Evolutionary conservation across 768 basidiomycete species (phyloP), one percentile per base, ranked within the genome.

Genomic region (Paxillus rubicundulus): DNA sequence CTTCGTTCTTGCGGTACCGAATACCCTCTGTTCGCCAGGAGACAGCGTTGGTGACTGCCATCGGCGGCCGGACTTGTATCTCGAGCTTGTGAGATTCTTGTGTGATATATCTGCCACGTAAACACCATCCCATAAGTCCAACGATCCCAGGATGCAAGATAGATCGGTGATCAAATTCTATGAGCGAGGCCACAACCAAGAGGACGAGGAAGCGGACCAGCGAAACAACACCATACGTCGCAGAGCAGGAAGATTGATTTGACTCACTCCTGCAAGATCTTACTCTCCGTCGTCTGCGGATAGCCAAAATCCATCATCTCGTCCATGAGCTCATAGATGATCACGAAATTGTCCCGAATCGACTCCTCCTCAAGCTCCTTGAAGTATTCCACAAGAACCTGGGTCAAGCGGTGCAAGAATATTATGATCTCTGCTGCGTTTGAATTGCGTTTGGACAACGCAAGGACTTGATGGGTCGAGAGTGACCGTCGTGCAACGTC

Each of bases 231-330:
- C 14, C 32, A 32, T 18, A 20, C 3, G n/a, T 46, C 33, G 12
- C 5, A 46, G 16, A 16, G 17, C 27, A 10, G 32, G 28, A 27
- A 13, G 45, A 3, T 14, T 12, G 5, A 14, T 33, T 33, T 14
- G 27, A 75, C 85, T 63, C 57, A 92, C 87, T 98, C 96, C 73
- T 98, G 96, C 47, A 98, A 72, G 61, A 98, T 99, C 79, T 99
- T 98, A 80, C 91, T 93, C 75, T 99, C 97, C 14, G 97, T 98
- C 38, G 96, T 99, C 71, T 98, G 97, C 0, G 97, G 96, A 68
- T 88, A 98, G 8, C 97, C 97, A 72, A 97, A 99, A 75, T 99
- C 97, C 94, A 98, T 98, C 92, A 98, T 98, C 77, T 99, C 97
- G 64, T 98, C 96, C 77, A 99, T 81, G 49, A 98, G 82, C 68